Conservation (phyloP, 306 rosid species). For the Fragaria nilgerrensis region DNA sequence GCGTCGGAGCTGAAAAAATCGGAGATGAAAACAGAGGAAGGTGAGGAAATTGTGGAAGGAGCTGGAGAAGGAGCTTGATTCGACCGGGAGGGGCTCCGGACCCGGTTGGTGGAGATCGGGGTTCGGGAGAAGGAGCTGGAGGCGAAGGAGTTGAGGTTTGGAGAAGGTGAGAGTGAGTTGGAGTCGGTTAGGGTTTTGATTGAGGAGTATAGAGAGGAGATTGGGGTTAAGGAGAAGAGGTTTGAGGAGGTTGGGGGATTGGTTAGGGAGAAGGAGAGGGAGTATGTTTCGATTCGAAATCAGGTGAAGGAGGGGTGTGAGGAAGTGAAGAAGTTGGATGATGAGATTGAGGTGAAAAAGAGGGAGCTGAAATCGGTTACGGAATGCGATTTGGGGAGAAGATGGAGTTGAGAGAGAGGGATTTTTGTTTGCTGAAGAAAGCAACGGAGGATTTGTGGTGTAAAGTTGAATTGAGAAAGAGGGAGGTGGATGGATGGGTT, state of each 20-base stretch:
- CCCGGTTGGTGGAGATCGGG: neutral
- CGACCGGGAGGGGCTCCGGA: neutral
- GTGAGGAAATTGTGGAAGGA: neutral
- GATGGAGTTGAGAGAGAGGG: no score
- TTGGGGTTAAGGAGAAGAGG: slow-evolving; percentile 10
- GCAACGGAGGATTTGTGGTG: no score
- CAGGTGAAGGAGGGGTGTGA: neutral
- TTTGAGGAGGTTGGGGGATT: no score
- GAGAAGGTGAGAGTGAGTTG: neutral
- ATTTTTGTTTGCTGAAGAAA: no score
- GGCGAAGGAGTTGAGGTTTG: neutral
- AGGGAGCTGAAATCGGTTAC: neutral
- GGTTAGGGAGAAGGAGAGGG: neutral
- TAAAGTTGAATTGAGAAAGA: no score
- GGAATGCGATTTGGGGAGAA: no score
- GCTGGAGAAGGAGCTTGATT: neutral
- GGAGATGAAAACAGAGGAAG: neutral
- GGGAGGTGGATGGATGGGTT: no score
- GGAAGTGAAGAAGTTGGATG: neutral
- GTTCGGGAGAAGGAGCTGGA: neutral
- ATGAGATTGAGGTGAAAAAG: neutral
- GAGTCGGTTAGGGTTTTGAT: neutral
- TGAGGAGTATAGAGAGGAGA: neutral
- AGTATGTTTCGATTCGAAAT: neutral
- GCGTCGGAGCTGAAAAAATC: neutral